Evolutionary conservation across 768 basidiomycete genomes (phyloP).

Genomic region (Suillus bovinus): DNA sequence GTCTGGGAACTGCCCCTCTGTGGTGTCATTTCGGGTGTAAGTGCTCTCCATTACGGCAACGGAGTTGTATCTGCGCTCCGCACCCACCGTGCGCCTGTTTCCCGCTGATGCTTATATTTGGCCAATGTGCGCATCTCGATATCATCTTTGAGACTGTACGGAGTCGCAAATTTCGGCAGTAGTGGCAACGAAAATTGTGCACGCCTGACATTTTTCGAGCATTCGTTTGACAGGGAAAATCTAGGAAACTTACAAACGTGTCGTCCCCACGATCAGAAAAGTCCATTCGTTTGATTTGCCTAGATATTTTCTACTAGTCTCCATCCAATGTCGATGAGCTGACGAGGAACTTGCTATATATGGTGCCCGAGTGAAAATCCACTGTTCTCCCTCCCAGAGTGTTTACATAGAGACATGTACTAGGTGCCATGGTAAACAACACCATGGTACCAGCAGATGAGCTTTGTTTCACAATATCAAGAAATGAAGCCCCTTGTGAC

Average conservation of each 20-base stretch:
- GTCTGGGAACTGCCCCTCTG: background rate
- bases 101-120: background rate
- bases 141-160: background rate
- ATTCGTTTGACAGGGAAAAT: background rate
- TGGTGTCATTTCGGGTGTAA: background rate
- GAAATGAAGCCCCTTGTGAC: background rate
- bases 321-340: background rate
- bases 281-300: background rate
- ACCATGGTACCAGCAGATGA: background rate
- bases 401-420: background rate
- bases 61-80: background rate
- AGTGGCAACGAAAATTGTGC: background rate
- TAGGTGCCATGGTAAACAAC: background rate
- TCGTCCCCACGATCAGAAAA: background rate
- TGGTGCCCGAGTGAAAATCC: background rate
- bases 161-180: background rate
- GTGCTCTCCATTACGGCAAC: background rate
- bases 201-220: background rate
- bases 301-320: background rate
- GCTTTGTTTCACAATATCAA: background rate
- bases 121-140: background rate
- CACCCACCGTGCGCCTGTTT: background rate
- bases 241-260: background rate
- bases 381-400: no score
- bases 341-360: background rate